These are phyloP conservation scores for Mycogone perniciosa DNA, from an alignment of 2,329 filamentous ascomycete genomes.

Conservation along the genomic window DNA sequence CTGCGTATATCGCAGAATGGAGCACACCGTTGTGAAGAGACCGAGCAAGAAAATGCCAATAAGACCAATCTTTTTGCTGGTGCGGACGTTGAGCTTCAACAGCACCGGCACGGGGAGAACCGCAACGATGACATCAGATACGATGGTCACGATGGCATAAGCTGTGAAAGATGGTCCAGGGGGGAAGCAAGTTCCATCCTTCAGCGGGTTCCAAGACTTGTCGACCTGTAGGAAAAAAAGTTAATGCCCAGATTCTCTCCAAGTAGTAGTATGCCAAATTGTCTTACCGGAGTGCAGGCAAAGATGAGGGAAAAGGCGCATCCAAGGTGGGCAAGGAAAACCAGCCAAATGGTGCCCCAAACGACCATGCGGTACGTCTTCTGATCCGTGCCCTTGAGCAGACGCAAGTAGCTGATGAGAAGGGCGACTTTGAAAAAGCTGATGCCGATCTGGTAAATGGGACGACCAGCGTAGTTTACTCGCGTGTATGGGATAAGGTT, in stretches of 20 bases:
- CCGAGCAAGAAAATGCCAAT: conserved; percentile 47
- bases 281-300: conserved; percentile 41
- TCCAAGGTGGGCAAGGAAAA: conserved; percentile 42
- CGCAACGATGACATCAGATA: conserved; percentile 44
- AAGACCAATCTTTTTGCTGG: conserved; percentile 43
- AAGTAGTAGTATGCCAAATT: neutral
- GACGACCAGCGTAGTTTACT: conserved; percentile 47
- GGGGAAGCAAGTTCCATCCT: conserved; percentile 37
- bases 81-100: conserved; percentile 40
- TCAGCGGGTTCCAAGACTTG: conserved; percentile 40
- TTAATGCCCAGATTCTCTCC: neutral
- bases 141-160: conserved; percentile 45
- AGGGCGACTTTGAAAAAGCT: conserved; percentile 51
- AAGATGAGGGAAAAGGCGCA: conserved; percentile 45
- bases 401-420: conserved; percentile 45
- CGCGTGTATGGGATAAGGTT: conserved; percentile 40
- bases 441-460: conserved; percentile 49
- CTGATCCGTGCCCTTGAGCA: conserved; percentile 43
- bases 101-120: conserved; percentile 45
- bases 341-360: conserved; percentile 35
- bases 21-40: conserved; percentile 49
- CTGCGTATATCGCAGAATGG: conserved; percentile 45
- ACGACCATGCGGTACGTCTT: conserved; percentile 37
- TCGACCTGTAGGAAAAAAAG: conserved; percentile 22
- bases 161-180: conserved; percentile 44